Percentiles rank a stretch among this genome's conserved stretches.
These are phyloP conservation scores for Talaromyces sp. DNA, from an alignment of 2,329 filamentous ascomycete species.

Conservation along the genomic window DNA sequence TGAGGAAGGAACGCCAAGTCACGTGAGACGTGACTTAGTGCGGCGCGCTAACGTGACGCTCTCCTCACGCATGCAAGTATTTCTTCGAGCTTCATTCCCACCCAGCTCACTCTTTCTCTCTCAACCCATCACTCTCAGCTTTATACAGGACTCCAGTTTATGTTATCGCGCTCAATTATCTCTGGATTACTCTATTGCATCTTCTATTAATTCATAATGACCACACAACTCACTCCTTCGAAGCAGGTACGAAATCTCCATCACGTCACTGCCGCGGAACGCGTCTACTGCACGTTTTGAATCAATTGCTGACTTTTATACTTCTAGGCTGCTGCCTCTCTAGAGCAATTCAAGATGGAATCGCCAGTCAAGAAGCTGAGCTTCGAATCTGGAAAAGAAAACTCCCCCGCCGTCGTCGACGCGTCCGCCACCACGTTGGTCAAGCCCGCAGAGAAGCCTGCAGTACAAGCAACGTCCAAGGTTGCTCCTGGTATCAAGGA, in stretches of 20 bases:
- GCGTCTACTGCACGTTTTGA: constrained; percentile 30
- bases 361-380: constrained; percentile 87
- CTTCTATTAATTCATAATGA: constrained; percentile 56
- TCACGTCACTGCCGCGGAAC: constrained; percentile 29
- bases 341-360: constrained; percentile 88
- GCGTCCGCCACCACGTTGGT: constrained; percentile 55
- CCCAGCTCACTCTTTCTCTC: constrained; percentile 23
- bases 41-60: constrained; percentile 38
- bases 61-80: constrained; percentile 31
- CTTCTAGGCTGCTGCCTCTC: constrained; percentile 73
- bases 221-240: constrained; percentile 70
- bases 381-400: constrained; percentile 79
- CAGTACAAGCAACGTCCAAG: constrained; percentile 37
- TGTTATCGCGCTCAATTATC: constrained; percentile 19
- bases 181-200: constrained; percentile 19
- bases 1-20: constrained; percentile 29
- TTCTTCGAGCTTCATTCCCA: constrained; percentile 26
- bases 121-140: constrained; percentile 17
- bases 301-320: constrained; percentile 35
- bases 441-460: constrained; percentile 51
- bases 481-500: constrained; percentile 57
- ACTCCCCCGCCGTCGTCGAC: constrained; percentile 57
- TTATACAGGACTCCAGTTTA: constrained; percentile 17
- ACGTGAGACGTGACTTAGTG: constrained; percentile 40
- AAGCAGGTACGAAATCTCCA: constrained; percentile 61